Base-by-base conservation (phyloP, 306 rosid genomes). In the Luffa acutangula region DNA sequence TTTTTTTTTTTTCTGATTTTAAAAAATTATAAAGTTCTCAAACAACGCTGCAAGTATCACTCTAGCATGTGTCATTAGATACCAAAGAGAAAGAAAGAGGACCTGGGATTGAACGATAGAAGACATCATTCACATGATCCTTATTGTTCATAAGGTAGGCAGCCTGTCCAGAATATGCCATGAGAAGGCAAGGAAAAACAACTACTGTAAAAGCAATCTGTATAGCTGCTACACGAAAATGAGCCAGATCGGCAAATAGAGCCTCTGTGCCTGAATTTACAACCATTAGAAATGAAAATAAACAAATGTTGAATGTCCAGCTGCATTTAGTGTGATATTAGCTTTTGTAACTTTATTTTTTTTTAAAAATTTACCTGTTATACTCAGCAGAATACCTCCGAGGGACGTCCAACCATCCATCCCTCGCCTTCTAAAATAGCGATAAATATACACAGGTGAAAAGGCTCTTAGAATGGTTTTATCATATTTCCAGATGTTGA, bases 121-220 rank as follows among this genome's bases (percentile, higher is more conserved):
- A 95, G 17, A 88, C 93, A 71, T 83, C 90, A 10, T n/a, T 9
- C 5, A 86, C 88, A 60, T 89, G 90, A 13, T 31, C 52, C 82
- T 77, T 81, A 83, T 95, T 83, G 78, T 84, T 81, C 90, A 88
- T 85, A 65, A 96, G 96, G 81, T 88, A 96, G 5, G 99, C 99
- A 82, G 99, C 99, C 83, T 96, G 99, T 80, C 99, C 99, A 79
- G 94, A 88, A 81, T 96, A 96, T 14, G 99, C 98, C 75, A 88
- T 83, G 77, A 96, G 99, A 82, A 96, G 99, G 87, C 96, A 93
- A 65, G 99, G 99, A 85, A 96, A 96, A 87, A 96, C 99, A 60
- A 96, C 81, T 76, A 87, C 84, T 66, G 97, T 91, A 83, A 96
- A 96, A 65, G 99, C 99, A 81, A 96, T 83, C 86, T 96, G 99